Conservation (phyloP, 139 green algal genomes). For the Desmodesmus armatus region DNA sequence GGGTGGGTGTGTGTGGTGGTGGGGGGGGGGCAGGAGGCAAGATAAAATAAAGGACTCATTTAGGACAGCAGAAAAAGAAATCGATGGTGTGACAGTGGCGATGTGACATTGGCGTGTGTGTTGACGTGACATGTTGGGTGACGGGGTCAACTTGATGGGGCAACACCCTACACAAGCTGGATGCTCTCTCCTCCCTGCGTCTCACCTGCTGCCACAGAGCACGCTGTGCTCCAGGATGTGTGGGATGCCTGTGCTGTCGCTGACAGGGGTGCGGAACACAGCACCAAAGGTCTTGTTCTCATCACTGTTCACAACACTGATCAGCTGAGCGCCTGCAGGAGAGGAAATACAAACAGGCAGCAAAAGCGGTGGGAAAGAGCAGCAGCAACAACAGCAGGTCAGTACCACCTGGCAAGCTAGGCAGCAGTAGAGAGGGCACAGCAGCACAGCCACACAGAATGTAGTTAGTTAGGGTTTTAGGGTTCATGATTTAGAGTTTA, state of each 20-base stretch:
- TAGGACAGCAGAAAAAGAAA: conserved; percentile 7
- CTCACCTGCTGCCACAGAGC: conserved; percentile 92
- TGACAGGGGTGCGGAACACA: conserved; percentile 94
- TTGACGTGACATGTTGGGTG: no score
- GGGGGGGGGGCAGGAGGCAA: neutral
- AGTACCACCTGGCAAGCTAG: no score
- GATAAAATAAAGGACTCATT: no score
- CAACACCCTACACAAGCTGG: conserved; percentile 74
- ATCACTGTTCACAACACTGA: conserved; percentile 93
- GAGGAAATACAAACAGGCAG: neutral
- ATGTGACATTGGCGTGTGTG: no score
- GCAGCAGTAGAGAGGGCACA: no score
- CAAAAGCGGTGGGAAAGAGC: neutral
- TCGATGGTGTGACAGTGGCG: neutral
- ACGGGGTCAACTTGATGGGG: no score
- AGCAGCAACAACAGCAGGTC: neutral
- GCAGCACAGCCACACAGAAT: no score
- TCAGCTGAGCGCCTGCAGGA: conserved; percentile 91
- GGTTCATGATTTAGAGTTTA: no score
- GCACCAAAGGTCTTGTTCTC: conserved; percentile 99
- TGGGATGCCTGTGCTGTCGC: conserved; percentile 82
- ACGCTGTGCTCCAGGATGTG: conserved; percentile 99
- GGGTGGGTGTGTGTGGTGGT: neutral
- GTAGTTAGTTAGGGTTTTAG: no score
- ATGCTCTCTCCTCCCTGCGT: conserved; percentile 61